Conservation (phyloP, 2,329 filamentous ascomycete genomes). For the Onygenales sp. region DNA sequence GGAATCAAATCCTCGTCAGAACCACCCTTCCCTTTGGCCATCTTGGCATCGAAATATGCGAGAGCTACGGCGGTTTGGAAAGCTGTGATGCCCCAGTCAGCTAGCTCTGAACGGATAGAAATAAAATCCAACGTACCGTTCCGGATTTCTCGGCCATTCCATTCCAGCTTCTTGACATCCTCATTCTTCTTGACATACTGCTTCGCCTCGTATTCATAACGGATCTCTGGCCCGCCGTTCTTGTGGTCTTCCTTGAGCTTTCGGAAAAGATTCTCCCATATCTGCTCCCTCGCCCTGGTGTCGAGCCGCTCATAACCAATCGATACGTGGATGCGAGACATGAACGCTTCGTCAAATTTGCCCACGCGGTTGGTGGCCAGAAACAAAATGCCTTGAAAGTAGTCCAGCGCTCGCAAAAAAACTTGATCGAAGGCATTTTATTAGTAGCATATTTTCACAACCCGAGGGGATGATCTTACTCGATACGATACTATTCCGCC, state of each 20-base stretch:
- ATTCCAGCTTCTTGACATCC: no score
- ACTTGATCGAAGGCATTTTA: constrained; percentile 17
- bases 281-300: neutral
- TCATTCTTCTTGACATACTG: no score
- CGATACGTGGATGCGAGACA: constrained; percentile 39
- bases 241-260: neutral
- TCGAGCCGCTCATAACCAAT: constrained; percentile 31
- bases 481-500: neutral
- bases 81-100: no score
- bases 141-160: no score
- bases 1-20: no score
- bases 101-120: no score
- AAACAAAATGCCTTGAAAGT: constrained; percentile 40
- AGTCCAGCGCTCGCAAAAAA: constrained; percentile 39
- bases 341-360: constrained; percentile 41
- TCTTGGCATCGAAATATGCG: no score
- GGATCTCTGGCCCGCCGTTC: no score
- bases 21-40: no score
- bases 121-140: no score
- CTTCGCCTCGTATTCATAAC: no score
- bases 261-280: neutral
- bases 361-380: constrained; percentile 44
- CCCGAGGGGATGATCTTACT: neutral
- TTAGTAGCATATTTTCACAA: neutral
- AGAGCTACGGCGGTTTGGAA: no score